Evolutionary conservation across 1,284 basidiomycete species (phyloP).

Genomic region (Marasmius fiardii): DNA sequence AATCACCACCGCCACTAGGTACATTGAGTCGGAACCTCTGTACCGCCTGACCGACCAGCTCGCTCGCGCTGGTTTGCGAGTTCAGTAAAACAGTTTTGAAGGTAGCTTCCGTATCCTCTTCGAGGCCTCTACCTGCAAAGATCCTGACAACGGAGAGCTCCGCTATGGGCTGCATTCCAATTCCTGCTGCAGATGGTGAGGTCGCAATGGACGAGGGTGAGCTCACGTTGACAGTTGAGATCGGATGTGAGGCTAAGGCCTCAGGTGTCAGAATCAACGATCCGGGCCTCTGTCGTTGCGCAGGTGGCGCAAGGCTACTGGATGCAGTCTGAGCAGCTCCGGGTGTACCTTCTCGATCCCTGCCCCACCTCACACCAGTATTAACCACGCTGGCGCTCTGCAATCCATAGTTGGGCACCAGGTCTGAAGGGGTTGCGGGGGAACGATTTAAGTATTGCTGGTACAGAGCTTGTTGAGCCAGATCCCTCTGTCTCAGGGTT

Average conservation of each 20-base stretch:
- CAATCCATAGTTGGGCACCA: slow-evolving; percentile 64
- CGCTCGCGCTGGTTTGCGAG: slow-evolving; percentile 76
- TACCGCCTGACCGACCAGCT: slow-evolving; percentile 88
- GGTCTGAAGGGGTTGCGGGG: slow-evolving; percentile 71
- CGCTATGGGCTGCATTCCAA: background rate
- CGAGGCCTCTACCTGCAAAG: slow-evolving; percentile 83
- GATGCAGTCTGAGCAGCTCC: slow-evolving; percentile 23
- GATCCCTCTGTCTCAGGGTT: slow-evolving; percentile 61
- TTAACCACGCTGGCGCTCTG: slow-evolving; percentile 59
- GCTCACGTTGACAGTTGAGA: slow-evolving; percentile 71
- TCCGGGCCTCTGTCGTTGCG: slow-evolving; percentile 60
- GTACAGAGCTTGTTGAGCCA: slow-evolving; percentile 86
- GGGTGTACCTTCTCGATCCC: slow-evolving; percentile 25
- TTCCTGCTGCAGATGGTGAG: background rate
- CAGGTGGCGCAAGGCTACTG: slow-evolving; percentile 48
- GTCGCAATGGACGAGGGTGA: slow-evolving; percentile 73
- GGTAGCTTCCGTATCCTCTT: slow-evolving; percentile 80
- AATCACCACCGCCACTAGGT: background rate
- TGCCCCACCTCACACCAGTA: slow-evolving; percentile 17
- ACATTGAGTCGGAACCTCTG: slow-evolving; percentile 86
- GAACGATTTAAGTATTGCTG: slow-evolving; percentile 85
- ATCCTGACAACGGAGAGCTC: slow-evolving; percentile 90
- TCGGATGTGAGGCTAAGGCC: slow-evolving; percentile 34
- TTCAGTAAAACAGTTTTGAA: slow-evolving; percentile 98
- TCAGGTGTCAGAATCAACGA: slow-evolving; percentile 68